These are phyloP conservation scores for Hymenoscyphus occultus DNA, from an alignment of 2,329 filamentous ascomycete genomes.

Conservation along the genomic window DNA sequence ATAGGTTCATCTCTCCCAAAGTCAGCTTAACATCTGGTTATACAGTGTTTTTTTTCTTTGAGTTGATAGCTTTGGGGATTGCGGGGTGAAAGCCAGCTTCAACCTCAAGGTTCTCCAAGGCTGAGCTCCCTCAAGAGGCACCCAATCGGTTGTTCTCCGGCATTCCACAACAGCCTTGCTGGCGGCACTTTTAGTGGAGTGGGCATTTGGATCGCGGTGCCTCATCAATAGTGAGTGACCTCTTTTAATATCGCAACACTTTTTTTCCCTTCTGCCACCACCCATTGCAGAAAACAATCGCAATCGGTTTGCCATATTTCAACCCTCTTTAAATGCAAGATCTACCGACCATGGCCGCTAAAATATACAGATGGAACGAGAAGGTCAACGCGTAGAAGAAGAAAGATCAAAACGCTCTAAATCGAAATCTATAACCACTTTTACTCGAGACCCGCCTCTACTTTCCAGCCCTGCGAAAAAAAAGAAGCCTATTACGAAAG, in stretches of 20 bases:
- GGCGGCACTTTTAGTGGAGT: neutral
- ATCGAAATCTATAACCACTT: neutral
- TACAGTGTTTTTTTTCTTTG: too few species aligned
- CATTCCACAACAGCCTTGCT: neutral
- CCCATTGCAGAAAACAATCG: neutral
- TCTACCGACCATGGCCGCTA: constrained; percentile 9
- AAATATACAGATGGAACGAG: constrained; percentile 16
- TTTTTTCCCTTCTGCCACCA: neutral
- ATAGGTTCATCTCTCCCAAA: too few species aligned
- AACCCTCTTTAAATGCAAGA: neutral
- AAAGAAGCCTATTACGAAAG: neutral
- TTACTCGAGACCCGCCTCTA: neutral
- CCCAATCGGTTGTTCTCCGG: constrained; percentile 1
- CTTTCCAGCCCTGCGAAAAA: constrained; percentile 3
- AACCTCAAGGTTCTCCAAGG: neutral
- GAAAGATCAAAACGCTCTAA: constrained; percentile 1
- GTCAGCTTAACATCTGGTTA: too few species aligned
- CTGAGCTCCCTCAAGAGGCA: neutral
- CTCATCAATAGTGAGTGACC: constrained; percentile 8
- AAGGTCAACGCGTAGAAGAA: constrained; percentile 9
- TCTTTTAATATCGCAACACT: neutral
- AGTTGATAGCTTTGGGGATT: too few species aligned
- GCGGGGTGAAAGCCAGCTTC: too few species aligned
- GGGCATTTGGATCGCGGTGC: constrained; percentile 1
- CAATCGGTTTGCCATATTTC: neutral